Evolutionary conservation across 805 yeast species (phyloP).

Genomic region (Myxozyma melibiosi): DNA sequence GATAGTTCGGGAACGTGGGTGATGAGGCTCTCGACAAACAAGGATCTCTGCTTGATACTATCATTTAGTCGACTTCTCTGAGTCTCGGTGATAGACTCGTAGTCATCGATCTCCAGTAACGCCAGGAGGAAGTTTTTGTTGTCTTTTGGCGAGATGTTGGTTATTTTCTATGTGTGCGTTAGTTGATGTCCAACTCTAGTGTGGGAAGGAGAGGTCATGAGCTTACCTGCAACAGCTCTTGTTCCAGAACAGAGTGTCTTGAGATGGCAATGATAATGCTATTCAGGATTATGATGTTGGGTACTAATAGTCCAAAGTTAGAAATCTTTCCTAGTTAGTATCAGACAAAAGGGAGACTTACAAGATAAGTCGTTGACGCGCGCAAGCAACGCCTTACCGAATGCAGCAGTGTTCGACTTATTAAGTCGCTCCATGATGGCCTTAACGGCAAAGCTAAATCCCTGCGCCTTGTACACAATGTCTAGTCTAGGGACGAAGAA

Average conservation of each 20-base stretch:
- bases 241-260: conserved; percentile 4
- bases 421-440: conserved; percentile 57
- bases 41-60: conserved; percentile 21
- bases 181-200: neutral
- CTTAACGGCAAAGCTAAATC: conserved; percentile 81
- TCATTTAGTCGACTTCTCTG: conserved; percentile 17
- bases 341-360: conserved; percentile 9
- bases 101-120: conserved; percentile 6
- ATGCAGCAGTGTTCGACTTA: conserved; percentile 1
- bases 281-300: conserved; percentile 13
- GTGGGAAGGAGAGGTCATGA: neutral
- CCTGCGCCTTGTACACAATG: conserved; percentile 75
- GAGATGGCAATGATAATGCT: conserved; percentile 4
- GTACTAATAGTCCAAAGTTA: conserved; percentile 8
- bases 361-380: conserved; percentile 17
- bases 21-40: conserved; percentile 16
- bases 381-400: conserved; percentile 7
- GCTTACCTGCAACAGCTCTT: conserved; percentile 5
- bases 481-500: conserved; percentile 76
- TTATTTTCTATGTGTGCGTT: conserved; percentile 6
- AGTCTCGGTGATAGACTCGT: conserved; percentile 9
- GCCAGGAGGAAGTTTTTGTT: conserved; percentile 11
- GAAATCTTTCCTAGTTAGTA: no score
- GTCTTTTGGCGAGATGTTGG: neutral
- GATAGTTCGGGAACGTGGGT: conserved; percentile 9